These are phyloP conservation scores for Coprinellus aureogranulatus DNA, from an alignment of 768 basidiomycete species.

Conservation along the genomic window DNA sequence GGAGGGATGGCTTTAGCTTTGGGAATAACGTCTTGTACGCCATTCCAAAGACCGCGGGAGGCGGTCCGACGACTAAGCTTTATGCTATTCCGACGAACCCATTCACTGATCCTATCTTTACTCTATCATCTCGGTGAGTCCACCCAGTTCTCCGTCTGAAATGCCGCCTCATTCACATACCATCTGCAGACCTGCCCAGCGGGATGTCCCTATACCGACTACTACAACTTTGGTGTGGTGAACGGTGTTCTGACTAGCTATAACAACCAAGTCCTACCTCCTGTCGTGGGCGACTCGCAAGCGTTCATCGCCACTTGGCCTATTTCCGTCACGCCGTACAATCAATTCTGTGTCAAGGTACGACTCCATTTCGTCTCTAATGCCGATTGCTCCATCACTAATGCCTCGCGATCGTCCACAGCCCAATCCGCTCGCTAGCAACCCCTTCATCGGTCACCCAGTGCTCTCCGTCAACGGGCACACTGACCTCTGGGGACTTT, in stretches of 20 bases:
- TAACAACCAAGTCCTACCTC: conserved; percentile 10
- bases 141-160: too few relatives aligned
- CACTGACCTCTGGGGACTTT: conserved; percentile 27
- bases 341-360: conserved; percentile 18
- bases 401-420: background rate
- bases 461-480: conserved; percentile 16
- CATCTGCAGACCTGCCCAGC: conserved; percentile 14
- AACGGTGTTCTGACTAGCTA: conserved; percentile 11
- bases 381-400: too few relatives aligned
- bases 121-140: conserved; percentile 15
- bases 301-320: conserved; percentile 16
- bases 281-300: conserved; percentile 17
- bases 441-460: conserved; percentile 19
- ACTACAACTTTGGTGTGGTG: conserved; percentile 15
- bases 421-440: conserved; percentile 17
- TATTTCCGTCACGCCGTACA: conserved; percentile 11
- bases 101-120: conserved; percentile 17
- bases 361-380: background rate
- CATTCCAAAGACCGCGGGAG: conserved; percentile 11
- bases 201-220: conserved; percentile 15
- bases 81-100: conserved; percentile 17
- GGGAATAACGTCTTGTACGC: conserved; percentile 15
- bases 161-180: background rate
- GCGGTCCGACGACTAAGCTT: conserved; percentile 5
- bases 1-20: conserved; percentile 13